phyloP scores from a whole-genome alignment of 257 asterid genomes.

The Verbena officinalis region DNA sequence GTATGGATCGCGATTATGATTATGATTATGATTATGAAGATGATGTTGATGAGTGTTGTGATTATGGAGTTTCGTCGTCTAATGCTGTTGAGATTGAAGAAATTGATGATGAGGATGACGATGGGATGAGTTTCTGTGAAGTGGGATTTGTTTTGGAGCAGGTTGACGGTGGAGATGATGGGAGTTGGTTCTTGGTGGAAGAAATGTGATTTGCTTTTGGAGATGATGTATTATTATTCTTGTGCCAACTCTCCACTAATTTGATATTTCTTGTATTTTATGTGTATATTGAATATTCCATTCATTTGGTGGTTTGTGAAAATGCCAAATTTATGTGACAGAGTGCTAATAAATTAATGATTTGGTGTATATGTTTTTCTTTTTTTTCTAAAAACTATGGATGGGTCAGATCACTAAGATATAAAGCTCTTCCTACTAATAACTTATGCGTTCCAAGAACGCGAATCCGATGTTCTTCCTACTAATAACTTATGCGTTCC shows the following conservation, averaged over 20 bases:
- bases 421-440: no score
- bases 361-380: no score
- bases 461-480: no score
- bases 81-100: conserved; percentile 25
- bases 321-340: conserved; percentile 22
- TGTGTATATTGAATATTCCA: background rate
- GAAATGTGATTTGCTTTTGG: conserved; percentile 44
- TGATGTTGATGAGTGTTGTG: conserved; percentile 5
- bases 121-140: conserved; percentile 43
- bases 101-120: conserved; percentile 14
- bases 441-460: no score
- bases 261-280: conserved; percentile 11
- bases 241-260: no score
- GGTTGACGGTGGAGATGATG: conserved; percentile 48
- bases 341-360: conserved; percentile 24
- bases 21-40: background rate
- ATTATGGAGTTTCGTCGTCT: background rate
- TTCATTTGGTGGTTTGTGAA: conserved; percentile 17
- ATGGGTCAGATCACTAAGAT: no score
- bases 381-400: no score
- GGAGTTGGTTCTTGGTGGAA: conserved; percentile 76
- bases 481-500: no score
- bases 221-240: no score
- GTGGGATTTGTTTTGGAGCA: conserved; percentile 37
- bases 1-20: conserved; percentile 14